These are phyloP conservation scores for Vinca minor DNA, from an alignment of 257 asterid genomes.

Conservation along the genomic window DNA sequence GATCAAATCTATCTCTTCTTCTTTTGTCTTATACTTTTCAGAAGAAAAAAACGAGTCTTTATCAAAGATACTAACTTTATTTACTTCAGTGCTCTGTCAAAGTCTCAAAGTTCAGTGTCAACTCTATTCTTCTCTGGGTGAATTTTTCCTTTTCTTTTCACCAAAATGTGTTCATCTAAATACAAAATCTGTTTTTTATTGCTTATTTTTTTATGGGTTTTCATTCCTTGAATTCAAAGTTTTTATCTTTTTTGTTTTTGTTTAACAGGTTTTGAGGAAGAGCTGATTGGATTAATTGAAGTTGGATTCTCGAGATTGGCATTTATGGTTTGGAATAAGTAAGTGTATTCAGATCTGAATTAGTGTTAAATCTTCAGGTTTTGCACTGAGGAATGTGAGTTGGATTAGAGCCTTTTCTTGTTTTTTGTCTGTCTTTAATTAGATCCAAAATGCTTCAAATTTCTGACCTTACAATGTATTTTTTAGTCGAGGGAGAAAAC, in stretches of 20 bases:
- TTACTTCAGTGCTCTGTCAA: not conserved
- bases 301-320: conserved; percentile 16
- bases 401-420: conserved; percentile 10
- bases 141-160: conserved; percentile 10
- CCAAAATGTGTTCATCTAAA: conserved; percentile 12
- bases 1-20: conserved; percentile 22
- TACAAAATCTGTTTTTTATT: conserved; percentile 3
- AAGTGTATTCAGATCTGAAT: conserved; percentile 70
- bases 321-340: conserved; percentile 26
- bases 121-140: not conserved
- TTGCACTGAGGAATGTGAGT: conserved; percentile 12
- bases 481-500: no score
- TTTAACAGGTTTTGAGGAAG: conserved; percentile 17
- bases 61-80: not conserved
- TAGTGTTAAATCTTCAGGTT: conserved; percentile 13
- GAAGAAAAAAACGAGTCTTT: conserved; percentile 7
- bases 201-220: conserved; percentile 3
- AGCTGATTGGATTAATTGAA: conserved; percentile 16
- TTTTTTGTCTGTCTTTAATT: conserved; percentile 10
- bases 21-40: conserved; percentile 18
- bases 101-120: conserved; percentile 8
- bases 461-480: no score
- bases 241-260: not conserved
- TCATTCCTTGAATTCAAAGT: conserved; percentile 5
- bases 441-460: conserved; percentile 33